Conservation (phyloP, 1,284 basidiomycete species). For the Sphaerobolus stellatus region DNA sequence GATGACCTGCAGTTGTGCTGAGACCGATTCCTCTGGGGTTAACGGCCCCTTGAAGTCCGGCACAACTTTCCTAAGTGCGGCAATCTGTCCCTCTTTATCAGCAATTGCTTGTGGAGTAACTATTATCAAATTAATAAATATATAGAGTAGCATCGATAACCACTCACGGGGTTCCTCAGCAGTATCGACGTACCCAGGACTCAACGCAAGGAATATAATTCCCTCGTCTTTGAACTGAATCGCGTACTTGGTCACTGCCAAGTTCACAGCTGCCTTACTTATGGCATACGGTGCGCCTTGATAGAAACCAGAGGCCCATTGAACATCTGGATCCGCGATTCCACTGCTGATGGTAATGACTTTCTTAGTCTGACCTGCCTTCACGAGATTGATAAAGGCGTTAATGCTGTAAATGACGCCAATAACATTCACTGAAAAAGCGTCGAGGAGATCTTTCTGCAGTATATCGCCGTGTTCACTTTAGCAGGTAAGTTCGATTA, state of each 20-base stretch:
- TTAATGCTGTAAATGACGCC: slow-evolving; percentile 38
- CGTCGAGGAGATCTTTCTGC: not conserved
- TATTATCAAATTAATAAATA: slow-evolving; percentile 11
- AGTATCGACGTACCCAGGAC: slow-evolving; percentile 40
- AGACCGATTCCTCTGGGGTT: slow-evolving; percentile 33
- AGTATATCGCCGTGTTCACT: not conserved
- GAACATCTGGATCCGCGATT: slow-evolving; percentile 30
- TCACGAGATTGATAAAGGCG: slow-evolving; percentile 40
- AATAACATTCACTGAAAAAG: slow-evolving; percentile 36
- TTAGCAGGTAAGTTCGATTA: too few relatives aligned
- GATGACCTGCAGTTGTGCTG: slow-evolving; percentile 31
- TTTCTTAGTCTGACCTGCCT: slow-evolving; percentile 36
- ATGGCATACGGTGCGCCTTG: slow-evolving; percentile 31
- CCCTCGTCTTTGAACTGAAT: slow-evolving; percentile 34
- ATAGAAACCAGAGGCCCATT: slow-evolving; percentile 15
- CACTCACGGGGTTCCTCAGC: not conserved
- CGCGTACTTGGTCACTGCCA: slow-evolving; percentile 40
- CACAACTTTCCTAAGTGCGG: slow-evolving; percentile 18
- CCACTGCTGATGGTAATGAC: slow-evolving; percentile 36
- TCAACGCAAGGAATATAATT: slow-evolving; percentile 36
- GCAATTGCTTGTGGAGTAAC: slow-evolving; percentile 24
- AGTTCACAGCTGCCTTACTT: slow-evolving; percentile 39
- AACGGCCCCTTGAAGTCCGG: slow-evolving; percentile 31
- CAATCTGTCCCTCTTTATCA: slow-evolving; percentile 16
- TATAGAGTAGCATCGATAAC: not conserved